These are phyloP conservation scores for Biscutella auriculata DNA, from an alignment of 441 rosid genomes.

Conservation along the genomic window DNA sequence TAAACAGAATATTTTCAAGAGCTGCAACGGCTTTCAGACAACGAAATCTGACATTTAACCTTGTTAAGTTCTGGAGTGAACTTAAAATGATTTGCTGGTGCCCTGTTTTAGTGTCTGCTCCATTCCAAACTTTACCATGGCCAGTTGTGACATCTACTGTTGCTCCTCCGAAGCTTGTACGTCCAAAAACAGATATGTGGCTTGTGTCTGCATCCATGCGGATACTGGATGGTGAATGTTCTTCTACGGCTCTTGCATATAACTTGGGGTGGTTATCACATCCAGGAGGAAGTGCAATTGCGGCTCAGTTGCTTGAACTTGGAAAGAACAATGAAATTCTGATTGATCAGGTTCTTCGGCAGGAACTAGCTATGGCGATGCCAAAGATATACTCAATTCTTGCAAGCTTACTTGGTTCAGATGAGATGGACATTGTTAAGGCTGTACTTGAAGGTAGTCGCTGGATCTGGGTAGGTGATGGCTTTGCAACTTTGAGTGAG, in stretches of 20 bases:
- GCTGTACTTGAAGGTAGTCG: slow-evolving; percentile 98
- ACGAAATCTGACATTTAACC: slow-evolving; percentile 61
- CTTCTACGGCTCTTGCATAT: slow-evolving; percentile 84
- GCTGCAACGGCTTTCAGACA: slow-evolving; percentile 88
- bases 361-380: slow-evolving; percentile 89
- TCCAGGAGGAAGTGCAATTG: slow-evolving; percentile 93
- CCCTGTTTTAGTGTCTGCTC: slow-evolving; percentile 85
- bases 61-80: slow-evolving; percentile 86
- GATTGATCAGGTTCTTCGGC: slow-evolving; percentile 66
- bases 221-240: slow-evolving; percentile 91
- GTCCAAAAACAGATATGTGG: slow-evolving; percentile 79
- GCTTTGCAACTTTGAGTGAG: slow-evolving; percentile 86
- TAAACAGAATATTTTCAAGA: slow-evolving; percentile 66
- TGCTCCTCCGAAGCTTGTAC: slow-evolving; percentile 97
- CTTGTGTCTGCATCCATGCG: slow-evolving; percentile 97
- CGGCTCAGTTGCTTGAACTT: slow-evolving; percentile 98
- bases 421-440: slow-evolving; percentile 94
- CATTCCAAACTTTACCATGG: slow-evolving; percentile 85
- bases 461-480: slow-evolving; percentile 99
- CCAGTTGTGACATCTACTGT: slow-evolving; percentile 71
- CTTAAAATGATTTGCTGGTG: slow-evolving; percentile 93
- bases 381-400: slow-evolving; percentile 80
- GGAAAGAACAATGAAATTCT: slow-evolving; percentile 90
- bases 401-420: slow-evolving; percentile 66
- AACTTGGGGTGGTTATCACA: slow-evolving; percentile 90